These are phyloP conservation scores for Pulveroboletus sp. DNA, from an alignment of 768 basidiomycete species.

Conservation along the genomic window DNA sequence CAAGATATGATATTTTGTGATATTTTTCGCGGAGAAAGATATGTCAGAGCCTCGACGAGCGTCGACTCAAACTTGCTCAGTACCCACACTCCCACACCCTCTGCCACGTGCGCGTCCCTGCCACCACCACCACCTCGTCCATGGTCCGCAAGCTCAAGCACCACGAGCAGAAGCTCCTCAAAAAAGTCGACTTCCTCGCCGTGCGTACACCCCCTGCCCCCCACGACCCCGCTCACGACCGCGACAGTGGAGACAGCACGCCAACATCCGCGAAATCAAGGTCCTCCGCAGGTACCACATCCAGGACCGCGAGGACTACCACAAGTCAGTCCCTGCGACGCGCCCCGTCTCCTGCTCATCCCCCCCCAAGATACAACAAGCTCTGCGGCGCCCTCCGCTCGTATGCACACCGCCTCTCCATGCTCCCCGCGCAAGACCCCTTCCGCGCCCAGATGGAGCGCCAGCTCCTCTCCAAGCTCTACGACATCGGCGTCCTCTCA, in stretches of 20 bases:
- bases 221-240: conserved; percentile 1
- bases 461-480: conserved; percentile 88
- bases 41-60: conserved; percentile 26
- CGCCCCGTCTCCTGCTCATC: not conserved
- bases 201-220: conserved; percentile 44
- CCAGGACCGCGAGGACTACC: conserved; percentile 90
- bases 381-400: conserved; percentile 83
- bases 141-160: conserved; percentile 95
- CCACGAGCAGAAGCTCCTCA: conserved; percentile 92
- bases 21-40: conserved; percentile 26
- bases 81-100: conserved; percentile 25
- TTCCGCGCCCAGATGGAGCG: conserved; percentile 81
- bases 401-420: conserved; percentile 80
- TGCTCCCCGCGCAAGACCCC: conserved; percentile 86
- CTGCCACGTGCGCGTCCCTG: conserved; percentile 32
- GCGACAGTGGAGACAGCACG: conserved; percentile 94
- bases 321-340: conserved; percentile 53
- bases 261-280: conserved; percentile 82
- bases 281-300: conserved; percentile 95
- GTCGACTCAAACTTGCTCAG: conserved; percentile 24
- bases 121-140: not conserved
- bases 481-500: conserved; percentile 94
- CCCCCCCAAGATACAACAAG: conserved; percentile 80
- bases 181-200: conserved; percentile 95
- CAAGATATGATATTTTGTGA: too few relatives aligned